These are phyloP conservation scores for Paulownia fortunei DNA, from an alignment of 257 asterid genomes.

Conservation along the genomic window DNA sequence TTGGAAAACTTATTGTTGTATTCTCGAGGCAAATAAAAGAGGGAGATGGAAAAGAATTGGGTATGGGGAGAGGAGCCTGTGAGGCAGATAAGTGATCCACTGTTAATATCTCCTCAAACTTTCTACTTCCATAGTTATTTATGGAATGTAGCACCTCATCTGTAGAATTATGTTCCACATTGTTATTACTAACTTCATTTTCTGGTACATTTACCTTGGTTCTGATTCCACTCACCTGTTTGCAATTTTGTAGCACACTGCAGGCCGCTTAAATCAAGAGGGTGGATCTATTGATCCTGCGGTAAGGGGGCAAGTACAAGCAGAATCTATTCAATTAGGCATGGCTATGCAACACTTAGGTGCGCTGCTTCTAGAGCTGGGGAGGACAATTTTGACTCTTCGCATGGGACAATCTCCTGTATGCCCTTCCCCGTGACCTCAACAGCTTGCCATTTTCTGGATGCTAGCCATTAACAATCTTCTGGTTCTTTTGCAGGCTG, in stretches of 20 bases:
- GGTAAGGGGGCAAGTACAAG: slow-evolving; percentile 73
- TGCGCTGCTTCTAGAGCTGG: slow-evolving; percentile 89
- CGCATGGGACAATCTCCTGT: slow-evolving; percentile 90
- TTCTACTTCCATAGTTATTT: background rate
- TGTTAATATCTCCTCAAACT: background rate
- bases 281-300: slow-evolving; percentile 69
- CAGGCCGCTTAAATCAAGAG: slow-evolving; percentile 75
- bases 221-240: slow-evolving; percentile 52
- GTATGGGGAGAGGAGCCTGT: background rate
- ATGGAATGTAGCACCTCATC: slow-evolving; percentile 8
- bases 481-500: slow-evolving; percentile 69
- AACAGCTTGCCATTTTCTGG: slow-evolving; percentile 11
- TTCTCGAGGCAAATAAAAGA: background rate
- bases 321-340: slow-evolving; percentile 71
- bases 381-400: slow-evolving; percentile 86
- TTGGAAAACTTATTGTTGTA: background rate
- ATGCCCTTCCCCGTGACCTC: slow-evolving; percentile 39
- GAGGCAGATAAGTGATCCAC: background rate
- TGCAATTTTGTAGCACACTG: slow-evolving; percentile 70
- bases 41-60: background rate
- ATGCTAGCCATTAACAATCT: slow-evolving; percentile 21
- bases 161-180: background rate
- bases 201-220: slow-evolving; percentile 7
- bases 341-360: slow-evolving; percentile 93
- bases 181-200: slow-evolving; percentile 19